phyloP scores from a whole-genome alignment of 2,329 filamentous ascomycete genomes.

The Cyphellophora europaea region DNA sequence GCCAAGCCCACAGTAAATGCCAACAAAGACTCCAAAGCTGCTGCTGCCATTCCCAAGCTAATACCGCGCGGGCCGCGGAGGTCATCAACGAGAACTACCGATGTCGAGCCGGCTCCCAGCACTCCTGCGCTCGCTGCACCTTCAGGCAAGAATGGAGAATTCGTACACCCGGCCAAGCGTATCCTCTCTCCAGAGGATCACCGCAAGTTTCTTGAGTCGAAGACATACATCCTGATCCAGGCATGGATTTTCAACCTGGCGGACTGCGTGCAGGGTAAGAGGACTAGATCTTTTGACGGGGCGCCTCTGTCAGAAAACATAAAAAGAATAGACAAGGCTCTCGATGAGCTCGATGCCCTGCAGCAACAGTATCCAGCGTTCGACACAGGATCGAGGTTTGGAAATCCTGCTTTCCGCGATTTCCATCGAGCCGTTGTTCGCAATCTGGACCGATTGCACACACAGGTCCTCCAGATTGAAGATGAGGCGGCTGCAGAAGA shows the following conservation, averaged over 20 bases:
- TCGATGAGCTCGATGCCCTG: constrained; percentile 60
- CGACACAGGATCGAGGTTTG: constrained; percentile 86
- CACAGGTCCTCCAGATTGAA: constrained; percentile 27
- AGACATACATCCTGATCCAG: constrained; percentile 65
- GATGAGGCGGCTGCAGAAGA: constrained; percentile 53
- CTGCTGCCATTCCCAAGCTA: constrained; percentile 11
- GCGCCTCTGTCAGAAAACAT: constrained; percentile 54
- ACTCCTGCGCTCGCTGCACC: constrained; percentile 66
- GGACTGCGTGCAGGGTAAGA: constrained; percentile 65
- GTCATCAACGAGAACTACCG: constrained; percentile 17
- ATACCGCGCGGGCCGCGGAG: constrained; percentile 24
- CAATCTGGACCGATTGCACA: constrained; percentile 33
- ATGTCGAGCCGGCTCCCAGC: constrained; percentile 53
- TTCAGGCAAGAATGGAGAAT: constrained; percentile 49
- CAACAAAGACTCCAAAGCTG: too few relatives aligned
- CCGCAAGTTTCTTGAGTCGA: constrained; percentile 67
- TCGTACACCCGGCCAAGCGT: constrained; percentile 60
- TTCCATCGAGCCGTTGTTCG: constrained; percentile 53
- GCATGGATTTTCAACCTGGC: constrained; percentile 81
- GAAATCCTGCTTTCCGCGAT: constrained; percentile 80
- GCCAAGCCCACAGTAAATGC: too few relatives aligned
- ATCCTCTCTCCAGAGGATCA: constrained; percentile 79
- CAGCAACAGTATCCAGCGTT: constrained; percentile 65
- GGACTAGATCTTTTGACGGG: constrained; percentile 52
- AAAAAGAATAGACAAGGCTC: constrained; percentile 55